Conservation (phyloP, 225 moss, liverwort and hornwort genomes). For the Antitrichia curtipendula region DNA sequence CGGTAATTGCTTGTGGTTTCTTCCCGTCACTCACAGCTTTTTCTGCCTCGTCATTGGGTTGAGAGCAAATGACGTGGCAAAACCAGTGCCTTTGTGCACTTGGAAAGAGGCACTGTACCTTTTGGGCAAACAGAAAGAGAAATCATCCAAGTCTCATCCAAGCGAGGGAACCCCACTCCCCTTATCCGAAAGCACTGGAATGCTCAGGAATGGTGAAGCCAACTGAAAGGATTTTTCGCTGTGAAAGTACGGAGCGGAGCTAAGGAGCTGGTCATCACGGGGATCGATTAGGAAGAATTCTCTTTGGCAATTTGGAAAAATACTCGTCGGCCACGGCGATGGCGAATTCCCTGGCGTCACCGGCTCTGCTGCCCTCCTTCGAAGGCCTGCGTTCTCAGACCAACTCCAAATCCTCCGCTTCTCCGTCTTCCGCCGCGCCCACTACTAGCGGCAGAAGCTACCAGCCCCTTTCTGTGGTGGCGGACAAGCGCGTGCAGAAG, state of each 20-base stretch:
- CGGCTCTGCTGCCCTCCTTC: constrained; percentile 17
- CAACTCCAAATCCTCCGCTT: not conserved
- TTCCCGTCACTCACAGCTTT: not conserved
- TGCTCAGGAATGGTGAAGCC: not conserved
- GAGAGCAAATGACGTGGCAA: not conserved
- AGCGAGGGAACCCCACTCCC: not conserved
- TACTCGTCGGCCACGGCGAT: not conserved
- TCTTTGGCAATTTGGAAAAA: not conserved
- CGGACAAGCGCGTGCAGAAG: constrained; percentile 52
- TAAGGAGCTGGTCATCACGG: not conserved
- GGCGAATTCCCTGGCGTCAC: constrained; percentile 19
- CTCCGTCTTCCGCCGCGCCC: not conserved
- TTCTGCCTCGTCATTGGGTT: not conserved
- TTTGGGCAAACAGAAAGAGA: not conserved
- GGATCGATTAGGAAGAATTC: not conserved
- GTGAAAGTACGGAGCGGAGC: not conserved
- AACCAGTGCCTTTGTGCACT: not conserved
- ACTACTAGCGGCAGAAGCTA: constrained; percentile 1
- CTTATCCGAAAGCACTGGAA: not conserved
- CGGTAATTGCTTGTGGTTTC: not conserved
- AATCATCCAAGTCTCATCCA: not conserved
- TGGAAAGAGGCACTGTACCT: not conserved
- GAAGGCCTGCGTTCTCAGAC: constrained; percentile 6
- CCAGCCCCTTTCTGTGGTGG: constrained; percentile 26
- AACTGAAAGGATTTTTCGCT: not conserved